These are phyloP conservation scores for Gilbertella persicaria DNA, from an alignment of 371 early-diverging fungal species.

Conservation along the genomic window DNA sequence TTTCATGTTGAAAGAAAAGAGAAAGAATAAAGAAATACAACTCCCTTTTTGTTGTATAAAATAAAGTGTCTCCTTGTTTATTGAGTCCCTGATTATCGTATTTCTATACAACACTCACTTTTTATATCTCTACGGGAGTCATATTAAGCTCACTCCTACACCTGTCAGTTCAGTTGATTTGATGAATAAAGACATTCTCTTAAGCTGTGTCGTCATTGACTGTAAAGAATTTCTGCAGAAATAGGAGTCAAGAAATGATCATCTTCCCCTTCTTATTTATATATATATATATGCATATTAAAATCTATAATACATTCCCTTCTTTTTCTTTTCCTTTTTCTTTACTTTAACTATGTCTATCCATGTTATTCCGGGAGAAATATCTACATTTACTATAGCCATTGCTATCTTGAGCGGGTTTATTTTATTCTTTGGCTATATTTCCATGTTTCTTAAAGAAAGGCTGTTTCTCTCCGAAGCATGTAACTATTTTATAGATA, in stretches of 20 bases:
- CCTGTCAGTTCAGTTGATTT: too few species aligned
- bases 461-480: conserved; percentile 89
- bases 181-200: too few species aligned
- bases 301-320: too few species aligned
- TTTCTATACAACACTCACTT: background rate
- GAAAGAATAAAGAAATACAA: conserved; percentile 1
- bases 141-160: too few species aligned
- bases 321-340: conserved; percentile 1
- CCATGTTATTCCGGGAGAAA: conserved; percentile 49
- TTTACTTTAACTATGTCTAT: conserved; percentile 29
- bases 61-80: background rate
- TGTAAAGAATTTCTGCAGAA: too few species aligned
- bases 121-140: background rate
- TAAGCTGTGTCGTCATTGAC: too few species aligned
- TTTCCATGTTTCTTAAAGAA: conserved; percentile 92
- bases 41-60: background rate
- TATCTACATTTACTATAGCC: conserved; percentile 47
- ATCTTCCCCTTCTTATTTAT: too few species aligned
- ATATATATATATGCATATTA: too few species aligned
- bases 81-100: background rate
- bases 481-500: too few species aligned
- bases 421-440: conserved; percentile 82
- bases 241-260: too few species aligned
- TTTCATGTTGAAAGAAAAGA: conserved; percentile 30
- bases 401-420: conserved; percentile 80